phyloP scores from a whole-genome alignment of 1,139 yeast species.

The Wickerhamomyces sp. region DNA sequence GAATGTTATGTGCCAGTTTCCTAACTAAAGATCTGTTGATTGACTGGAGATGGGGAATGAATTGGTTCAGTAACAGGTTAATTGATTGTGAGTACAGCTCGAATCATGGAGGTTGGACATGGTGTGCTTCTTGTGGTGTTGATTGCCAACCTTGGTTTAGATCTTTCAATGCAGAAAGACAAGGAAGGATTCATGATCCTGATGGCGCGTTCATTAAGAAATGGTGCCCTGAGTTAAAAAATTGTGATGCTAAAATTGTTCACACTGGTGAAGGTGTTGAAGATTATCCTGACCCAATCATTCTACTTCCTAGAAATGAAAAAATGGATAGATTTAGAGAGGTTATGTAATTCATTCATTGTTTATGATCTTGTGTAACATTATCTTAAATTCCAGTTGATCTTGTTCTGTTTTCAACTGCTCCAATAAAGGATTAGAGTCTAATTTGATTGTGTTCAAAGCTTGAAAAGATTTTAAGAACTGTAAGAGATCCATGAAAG shows the following conservation, averaged over 20 bases:
- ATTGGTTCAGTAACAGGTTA: conserved; percentile 43
- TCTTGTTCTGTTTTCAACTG: conserved; percentile 12
- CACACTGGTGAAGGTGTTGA: conserved; percentile 27
- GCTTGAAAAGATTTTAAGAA: conserved; percentile 10
- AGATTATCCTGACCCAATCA: conserved; percentile 41
- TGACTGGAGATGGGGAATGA: conserved; percentile 55
- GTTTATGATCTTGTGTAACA: conserved; percentile 17
- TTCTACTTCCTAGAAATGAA: conserved; percentile 34
- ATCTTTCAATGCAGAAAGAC: conserved; percentile 49
- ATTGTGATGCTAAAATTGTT: conserved; percentile 20
- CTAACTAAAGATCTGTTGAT: conserved; percentile 46
- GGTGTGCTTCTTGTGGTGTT: conserved; percentile 45
- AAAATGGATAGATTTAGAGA: conserved; percentile 37
- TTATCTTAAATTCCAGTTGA: conserved; percentile 9
- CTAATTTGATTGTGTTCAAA: conserved; percentile 12
- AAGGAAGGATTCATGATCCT: conserved; percentile 45
- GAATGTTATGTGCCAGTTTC: conserved; percentile 52
- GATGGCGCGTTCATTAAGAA: conserved; percentile 41
- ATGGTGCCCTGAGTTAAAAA: conserved; percentile 48
- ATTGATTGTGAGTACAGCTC: conserved; percentile 52
- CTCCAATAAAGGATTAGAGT: conserved; percentile 16
- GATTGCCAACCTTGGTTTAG: conserved; percentile 56
- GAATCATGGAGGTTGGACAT: conserved; percentile 58
- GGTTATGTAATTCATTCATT: conserved; percentile 23
- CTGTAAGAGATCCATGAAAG: conserved; percentile 10